Evolutionary conservation across 192 early-diverging fungal species (phyloP).

Genomic region (Diversispora epigaea): DNA sequence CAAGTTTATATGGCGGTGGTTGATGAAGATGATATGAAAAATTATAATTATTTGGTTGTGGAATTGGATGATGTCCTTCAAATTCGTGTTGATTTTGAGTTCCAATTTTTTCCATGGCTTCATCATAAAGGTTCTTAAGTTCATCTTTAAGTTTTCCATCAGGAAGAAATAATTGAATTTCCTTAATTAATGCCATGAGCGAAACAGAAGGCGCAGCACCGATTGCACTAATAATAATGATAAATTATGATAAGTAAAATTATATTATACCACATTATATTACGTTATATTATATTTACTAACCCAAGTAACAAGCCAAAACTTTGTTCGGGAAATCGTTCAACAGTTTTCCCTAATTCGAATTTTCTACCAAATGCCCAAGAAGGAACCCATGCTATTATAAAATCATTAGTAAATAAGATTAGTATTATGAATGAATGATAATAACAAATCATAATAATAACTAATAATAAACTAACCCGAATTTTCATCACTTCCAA

Average conservation of each 20-base stretch:
- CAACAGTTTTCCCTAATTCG: slow-evolving; percentile 58
- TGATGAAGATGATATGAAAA: slow-evolving; percentile 16
- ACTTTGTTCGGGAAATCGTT: slow-evolving; percentile 65
- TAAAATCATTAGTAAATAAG: background rate
- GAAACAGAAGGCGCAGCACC: background rate
- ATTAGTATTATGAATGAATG: background rate
- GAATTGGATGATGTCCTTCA: slow-evolving; percentile 23
- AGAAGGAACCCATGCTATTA: slow-evolving; percentile 68
- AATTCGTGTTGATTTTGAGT: slow-evolving; percentile 10
- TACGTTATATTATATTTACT: background rate
- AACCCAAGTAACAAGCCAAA: slow-evolving; percentile 68
- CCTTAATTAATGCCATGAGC: background rate
- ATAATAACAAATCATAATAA: too few relatives aligned
- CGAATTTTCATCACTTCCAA: slow-evolving; percentile 70
- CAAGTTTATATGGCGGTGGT: slow-evolving; percentile 14
- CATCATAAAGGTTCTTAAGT: background rate
- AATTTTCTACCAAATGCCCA: slow-evolving; percentile 80
- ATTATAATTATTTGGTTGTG: background rate
- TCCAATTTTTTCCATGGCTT: slow-evolving; percentile 15
- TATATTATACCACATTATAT: background rate
- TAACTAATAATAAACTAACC: slow-evolving; percentile 38
- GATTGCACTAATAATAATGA: background rate
- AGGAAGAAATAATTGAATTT: background rate
- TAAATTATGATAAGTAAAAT: background rate
- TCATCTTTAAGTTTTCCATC: slow-evolving; percentile 12